Evolutionary conservation across 331 rosid genomes (phyloP), one percentile per base, ranked within the genome.

Genomic region (Quercus tomentella): DNA sequence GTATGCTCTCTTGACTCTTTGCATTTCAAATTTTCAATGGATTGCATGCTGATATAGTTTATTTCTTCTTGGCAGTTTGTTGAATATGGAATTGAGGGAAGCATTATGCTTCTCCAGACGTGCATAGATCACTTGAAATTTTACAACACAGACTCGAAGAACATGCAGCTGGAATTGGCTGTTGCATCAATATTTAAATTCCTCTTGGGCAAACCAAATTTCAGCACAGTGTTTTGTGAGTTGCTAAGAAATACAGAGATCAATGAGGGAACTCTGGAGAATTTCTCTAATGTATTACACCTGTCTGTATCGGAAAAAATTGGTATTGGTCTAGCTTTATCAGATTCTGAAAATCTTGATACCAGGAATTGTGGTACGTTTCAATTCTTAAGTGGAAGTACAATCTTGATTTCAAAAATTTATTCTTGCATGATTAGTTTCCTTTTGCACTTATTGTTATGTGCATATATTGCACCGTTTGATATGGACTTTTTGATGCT

Each of bases 311-410:
- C 88, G 82, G 98, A 96, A 83, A 93, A 86, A 82, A 88, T 92
- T 86, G 83, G 85, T 73, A 22, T 92, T 80, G 92, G 98, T 85
- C 98, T 96, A 72, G 94, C 99, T 30, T 80, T 96, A 80, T 89
- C 95, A 49, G 97, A 93, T 80, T 93, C 97, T 75, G 98, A 96
- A 87, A 89, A 89, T 86, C 82, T 80, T 4, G 97, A 96, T 45
- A 79, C 83, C 80, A 89, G 97, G 83, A 80, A 81, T 63, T 86
- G 90, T 61, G 97, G 99, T 96, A 83, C 84, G 90, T 69, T 75
- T 72, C 17, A 28, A 21, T 9, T 9, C 52, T 67, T 15, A 51
- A 62, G 21, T n/a, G 51, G n/a, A 45, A 18, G 21, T 77, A 14
- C 15, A 23, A 17, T 63, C 73, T 78, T 49, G 21, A 77, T 82